Evolutionary conservation across 1,284 basidiomycete genomes (phyloP), one percentile per base, ranked within the genome.

Genomic region (Papiliotrema flavescens): DNA sequence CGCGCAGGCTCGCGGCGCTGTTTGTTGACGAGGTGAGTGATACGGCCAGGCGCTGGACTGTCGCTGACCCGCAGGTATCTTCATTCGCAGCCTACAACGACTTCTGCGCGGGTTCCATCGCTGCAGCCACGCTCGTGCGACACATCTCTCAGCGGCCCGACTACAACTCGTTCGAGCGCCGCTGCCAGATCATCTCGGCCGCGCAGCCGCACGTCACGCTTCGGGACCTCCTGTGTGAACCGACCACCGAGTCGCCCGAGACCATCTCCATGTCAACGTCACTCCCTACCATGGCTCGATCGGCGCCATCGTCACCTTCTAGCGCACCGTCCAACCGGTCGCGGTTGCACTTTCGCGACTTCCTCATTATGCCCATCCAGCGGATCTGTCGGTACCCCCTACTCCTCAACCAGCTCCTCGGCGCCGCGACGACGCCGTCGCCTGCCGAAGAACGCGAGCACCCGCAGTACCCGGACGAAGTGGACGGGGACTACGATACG

Each of bases 341-440:
- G 11, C 66, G 75, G n/a, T 61, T 77, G 9, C 72, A 73, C 45
- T 82, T 92, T 47, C 79, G 83, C 62, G 90, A 94, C 75, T 89
- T 90, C 69, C 80, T 94, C 75, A 93, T 94, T 76, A 89, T 90
- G 71, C 90, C 90, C 6, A 82, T 93, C 19, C 90, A 94, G 74
- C 80, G 90, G 40, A 86, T 94, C 45, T 94, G 91, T 80, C 89
- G 87, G 65, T 97, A 97, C 70, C 90, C 91, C 9, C 81, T 96
- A 41, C 81, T 97, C 14, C 82, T 97, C 36, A 85, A 86, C 55
- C 84, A 89, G 63, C 81, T 96, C 47, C 80, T 81, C 22, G 61
- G 54, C 9, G 49, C 61, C 4, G 59, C 63, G 14, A 36, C 53
- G 48, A 19, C 55, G 43, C 26, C 54, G 20, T 20, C 49, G 32